phyloP scores from a whole-genome alignment of 208 protist species.

The Trypanosoma caninum region DNA sequence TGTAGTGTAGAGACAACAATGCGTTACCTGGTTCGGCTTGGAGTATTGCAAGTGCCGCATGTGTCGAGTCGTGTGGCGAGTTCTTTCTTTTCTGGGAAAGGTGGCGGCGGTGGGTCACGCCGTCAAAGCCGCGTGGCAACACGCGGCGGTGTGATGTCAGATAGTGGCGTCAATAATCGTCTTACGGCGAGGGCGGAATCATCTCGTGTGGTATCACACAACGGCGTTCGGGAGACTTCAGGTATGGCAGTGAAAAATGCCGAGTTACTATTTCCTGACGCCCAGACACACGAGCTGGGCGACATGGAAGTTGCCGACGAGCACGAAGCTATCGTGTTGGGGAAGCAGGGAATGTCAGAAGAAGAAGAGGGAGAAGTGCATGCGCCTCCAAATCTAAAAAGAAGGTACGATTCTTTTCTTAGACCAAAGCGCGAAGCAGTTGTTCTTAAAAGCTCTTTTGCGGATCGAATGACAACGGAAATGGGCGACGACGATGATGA shows the following conservation, averaged over 20 bases:
- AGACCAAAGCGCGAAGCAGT: constrained; percentile 44
- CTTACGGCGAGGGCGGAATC: neutral
- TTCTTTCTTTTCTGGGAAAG: constrained; percentile 1
- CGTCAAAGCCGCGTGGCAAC: constrained; percentile 2
- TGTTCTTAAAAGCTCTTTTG: constrained; percentile 61
- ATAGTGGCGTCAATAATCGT: neutral
- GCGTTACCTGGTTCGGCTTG: constrained; percentile 18
- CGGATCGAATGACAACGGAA: constrained; percentile 2
- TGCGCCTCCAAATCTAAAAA: constrained; percentile 48
- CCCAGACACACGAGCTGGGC: constrained; percentile 15
- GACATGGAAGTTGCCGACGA: constrained; percentile 4
- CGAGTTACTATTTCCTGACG: constrained; percentile 30
- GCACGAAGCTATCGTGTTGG: neutral
- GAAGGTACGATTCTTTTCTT: constrained; percentile 47
- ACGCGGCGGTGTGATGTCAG: neutral
- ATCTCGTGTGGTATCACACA: neutral
- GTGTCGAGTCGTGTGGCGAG: neutral
- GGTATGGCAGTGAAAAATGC: neutral
- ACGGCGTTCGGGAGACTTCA: neutral
- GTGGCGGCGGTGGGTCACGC: neutral
- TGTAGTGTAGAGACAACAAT: constrained; percentile 19
- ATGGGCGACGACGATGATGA: constrained; percentile 34
- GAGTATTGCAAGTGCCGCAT: neutral
- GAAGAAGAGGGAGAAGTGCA: constrained; percentile 15
- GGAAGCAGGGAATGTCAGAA: neutral